Conservation (phyloP, 1,139 yeast species). For the Candida sp. region DNA sequence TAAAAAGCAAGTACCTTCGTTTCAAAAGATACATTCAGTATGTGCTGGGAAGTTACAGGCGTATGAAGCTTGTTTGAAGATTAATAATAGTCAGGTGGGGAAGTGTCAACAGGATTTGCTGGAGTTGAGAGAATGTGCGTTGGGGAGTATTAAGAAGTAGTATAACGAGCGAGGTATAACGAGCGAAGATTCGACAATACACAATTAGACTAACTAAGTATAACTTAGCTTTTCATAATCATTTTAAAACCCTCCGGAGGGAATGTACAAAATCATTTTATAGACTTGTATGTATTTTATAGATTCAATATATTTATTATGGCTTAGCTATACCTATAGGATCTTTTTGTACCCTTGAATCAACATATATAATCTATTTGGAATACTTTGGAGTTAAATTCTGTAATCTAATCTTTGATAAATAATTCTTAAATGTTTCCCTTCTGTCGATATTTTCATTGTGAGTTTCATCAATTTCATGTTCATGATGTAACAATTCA, state of each 20-base stretch:
- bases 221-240: too few species aligned
- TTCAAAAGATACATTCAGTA: constrained; percentile 55
- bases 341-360: background rate
- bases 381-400: constrained; percentile 36
- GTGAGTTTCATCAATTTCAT: constrained; percentile 71
- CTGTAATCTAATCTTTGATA: constrained; percentile 31
- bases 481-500: constrained; percentile 84
- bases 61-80: constrained; percentile 58
- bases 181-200: too few species aligned
- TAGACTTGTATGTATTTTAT: too few species aligned
- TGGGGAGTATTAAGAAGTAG: constrained; percentile 4
- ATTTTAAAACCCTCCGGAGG: too few species aligned
- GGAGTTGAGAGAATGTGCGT: constrained; percentile 36
- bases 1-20: constrained; percentile 56
- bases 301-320: too few species aligned
- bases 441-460: constrained; percentile 45
- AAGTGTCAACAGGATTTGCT: constrained; percentile 35
- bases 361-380: background rate
- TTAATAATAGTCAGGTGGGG: constrained; percentile 28
- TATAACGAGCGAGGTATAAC: background rate
- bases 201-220: background rate
- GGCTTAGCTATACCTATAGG: too few species aligned
- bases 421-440: constrained; percentile 23
- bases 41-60: constrained; percentile 54
- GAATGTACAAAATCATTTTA: too few species aligned